Evolutionary conservation across 371 early-diverging fungal genomes (phyloP).

Genomic region (Lichtheimia ramosa): DNA sequence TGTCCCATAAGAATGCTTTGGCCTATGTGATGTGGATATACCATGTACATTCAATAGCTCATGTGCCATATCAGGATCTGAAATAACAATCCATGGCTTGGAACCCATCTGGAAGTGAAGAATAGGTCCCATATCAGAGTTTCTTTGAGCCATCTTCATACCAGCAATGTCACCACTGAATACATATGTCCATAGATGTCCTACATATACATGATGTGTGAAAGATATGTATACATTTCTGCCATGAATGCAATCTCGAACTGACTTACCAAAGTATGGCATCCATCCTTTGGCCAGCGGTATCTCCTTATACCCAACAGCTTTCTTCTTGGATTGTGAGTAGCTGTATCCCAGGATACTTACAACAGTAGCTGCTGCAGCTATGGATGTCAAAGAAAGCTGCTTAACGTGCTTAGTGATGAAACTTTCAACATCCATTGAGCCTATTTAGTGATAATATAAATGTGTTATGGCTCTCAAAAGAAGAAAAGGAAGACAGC

Average conservation of each 20-base stretch:
- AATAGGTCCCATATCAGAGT: background rate
- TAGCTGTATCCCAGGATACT: too few species aligned
- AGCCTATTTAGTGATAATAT: too few species aligned
- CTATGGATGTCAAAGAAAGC: too few species aligned
- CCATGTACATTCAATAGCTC: constrained; percentile 17
- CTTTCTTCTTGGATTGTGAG: too few species aligned
- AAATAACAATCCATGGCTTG: constrained; percentile 17
- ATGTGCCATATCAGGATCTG: constrained; percentile 20
- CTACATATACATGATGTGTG: background rate
- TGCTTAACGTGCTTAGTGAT: too few species aligned
- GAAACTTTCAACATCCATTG: too few species aligned
- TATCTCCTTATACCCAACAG: too few species aligned
- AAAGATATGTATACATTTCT: background rate
- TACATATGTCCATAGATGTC: constrained; percentile 14
- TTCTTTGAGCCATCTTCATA: background rate
- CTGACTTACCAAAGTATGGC: constrained; percentile 13
- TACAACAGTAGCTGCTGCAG: too few species aligned
- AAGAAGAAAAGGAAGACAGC: too few species aligned
- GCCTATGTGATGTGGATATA: constrained; percentile 11
- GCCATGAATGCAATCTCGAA: too few species aligned
- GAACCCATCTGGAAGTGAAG: constrained; percentile 17
- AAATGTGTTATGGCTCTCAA: too few species aligned
- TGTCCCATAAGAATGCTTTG: constrained; percentile 11
- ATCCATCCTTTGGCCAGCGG: background rate
- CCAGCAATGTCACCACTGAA: background rate